These are phyloP conservation scores for Smittium mucronatum DNA, from an alignment of 371 early-diverging fungal genomes.

Conservation along the genomic window DNA sequence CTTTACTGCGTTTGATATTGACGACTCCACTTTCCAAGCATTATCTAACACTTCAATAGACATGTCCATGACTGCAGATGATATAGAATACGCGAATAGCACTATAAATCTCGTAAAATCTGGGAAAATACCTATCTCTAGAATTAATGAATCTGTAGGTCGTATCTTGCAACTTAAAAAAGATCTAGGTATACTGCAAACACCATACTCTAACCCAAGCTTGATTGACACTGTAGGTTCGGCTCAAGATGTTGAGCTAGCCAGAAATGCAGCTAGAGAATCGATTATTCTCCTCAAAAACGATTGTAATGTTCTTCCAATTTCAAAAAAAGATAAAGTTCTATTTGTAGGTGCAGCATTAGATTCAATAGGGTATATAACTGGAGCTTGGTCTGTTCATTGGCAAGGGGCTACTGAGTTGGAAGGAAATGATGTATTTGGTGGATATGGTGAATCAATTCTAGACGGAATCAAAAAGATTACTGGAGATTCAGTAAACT, in stretches of 20 bases:
- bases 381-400: constrained; percentile 24
- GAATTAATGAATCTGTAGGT: too few relatives aligned
- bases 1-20: constrained; percentile 35
- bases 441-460: constrained; percentile 23
- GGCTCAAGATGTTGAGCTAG: constrained; percentile 17
- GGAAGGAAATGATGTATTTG: constrained; percentile 22
- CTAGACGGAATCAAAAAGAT: constrained; percentile 16
- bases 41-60: constrained; percentile 42
- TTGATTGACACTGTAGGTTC: constrained; percentile 17
- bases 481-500: constrained; percentile 12
- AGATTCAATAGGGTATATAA: constrained; percentile 21
- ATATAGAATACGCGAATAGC: constrained; percentile 35
- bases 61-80: constrained; percentile 50
- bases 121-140: constrained; percentile 22
- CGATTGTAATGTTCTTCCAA: constrained; percentile 16
- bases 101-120: constrained; percentile 30
- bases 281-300: constrained; percentile 22
- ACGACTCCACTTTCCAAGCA: constrained; percentile 21
- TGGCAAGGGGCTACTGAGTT: constrained; percentile 18
- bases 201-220: constrained; percentile 13
- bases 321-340: constrained; percentile 13
- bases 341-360: constrained; percentile 21
- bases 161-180: constrained; percentile 42
- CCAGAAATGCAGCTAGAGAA: constrained; percentile 19
- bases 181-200: constrained; percentile 41